Conservation (phyloP, 441 rosid genomes). For the Syzygium syzygioides region DNA sequence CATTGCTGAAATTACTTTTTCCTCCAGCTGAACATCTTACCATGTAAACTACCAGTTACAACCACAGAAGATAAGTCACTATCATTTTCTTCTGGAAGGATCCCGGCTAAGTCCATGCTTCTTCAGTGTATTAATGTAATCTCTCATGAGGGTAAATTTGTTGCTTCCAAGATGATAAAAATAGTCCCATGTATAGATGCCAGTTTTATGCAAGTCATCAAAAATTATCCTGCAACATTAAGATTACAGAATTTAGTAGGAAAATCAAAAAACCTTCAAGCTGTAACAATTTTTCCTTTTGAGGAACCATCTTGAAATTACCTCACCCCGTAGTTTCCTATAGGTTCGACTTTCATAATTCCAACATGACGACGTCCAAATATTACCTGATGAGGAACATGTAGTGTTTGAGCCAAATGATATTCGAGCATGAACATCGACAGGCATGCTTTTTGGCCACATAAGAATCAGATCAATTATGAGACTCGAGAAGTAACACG, state of each 20-base stretch:
- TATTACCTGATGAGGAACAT: slow-evolving; percentile 53
- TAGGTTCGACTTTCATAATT: slow-evolving; percentile 88
- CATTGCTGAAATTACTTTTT: neutral
- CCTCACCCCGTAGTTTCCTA: slow-evolving; percentile 96
- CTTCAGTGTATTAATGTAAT: slow-evolving; percentile 62
- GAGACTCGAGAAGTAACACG: neutral
- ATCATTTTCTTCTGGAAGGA: slow-evolving; percentile 53
- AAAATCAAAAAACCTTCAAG: neutral
- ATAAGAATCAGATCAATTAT: neutral
- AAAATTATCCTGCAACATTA: slow-evolving; percentile 52
- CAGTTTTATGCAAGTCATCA: slow-evolving; percentile 89
- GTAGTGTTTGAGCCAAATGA: neutral
- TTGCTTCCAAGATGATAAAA: slow-evolving; percentile 76
- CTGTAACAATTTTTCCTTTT: neutral
- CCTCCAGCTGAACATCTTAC: neutral
- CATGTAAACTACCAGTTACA: neutral
- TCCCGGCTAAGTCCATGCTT: slow-evolving; percentile 89
- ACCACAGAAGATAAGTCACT: neutral
- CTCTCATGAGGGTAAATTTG: slow-evolving; percentile 73
- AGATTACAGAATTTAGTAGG: neutral
- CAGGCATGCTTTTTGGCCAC: neutral
- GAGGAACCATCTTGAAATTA: slow-evolving; percentile 11
- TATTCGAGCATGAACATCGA: neutral
- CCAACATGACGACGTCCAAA: slow-evolving; percentile 86
- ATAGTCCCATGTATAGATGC: slow-evolving; percentile 91